These are phyloP conservation scores for Ustilago tritici DNA, from an alignment of 1,284 basidiomycete genomes.

Conservation along the genomic window DNA sequence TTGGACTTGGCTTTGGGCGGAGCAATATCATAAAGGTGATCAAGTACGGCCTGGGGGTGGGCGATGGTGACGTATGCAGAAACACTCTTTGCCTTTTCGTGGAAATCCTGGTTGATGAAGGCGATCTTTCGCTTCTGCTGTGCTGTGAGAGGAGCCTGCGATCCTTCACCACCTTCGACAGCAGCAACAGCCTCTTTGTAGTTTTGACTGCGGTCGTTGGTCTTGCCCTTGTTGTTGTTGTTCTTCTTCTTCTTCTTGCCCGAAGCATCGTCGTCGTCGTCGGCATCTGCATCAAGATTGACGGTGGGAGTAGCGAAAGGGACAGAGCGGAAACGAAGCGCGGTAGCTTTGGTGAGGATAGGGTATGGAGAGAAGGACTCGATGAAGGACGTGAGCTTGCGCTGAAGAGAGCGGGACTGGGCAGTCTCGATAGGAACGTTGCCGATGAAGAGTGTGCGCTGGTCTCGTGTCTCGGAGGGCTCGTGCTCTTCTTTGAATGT, in stretches of 20 bases:
- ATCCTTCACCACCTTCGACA: slow-evolving; percentile 60
- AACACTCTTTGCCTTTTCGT: slow-evolving; percentile 62
- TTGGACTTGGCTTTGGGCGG: slow-evolving; percentile 41
- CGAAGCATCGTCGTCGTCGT: slow-evolving; percentile 65
- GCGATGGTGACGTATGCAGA: slow-evolving; percentile 67
- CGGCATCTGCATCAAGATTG: slow-evolving; percentile 46
- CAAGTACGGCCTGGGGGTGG: slow-evolving; percentile 47
- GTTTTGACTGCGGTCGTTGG: slow-evolving; percentile 73
- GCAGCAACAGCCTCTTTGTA: slow-evolving; percentile 75
- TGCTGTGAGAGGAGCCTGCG: slow-evolving; percentile 77
- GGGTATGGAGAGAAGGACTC: slow-evolving; percentile 61
- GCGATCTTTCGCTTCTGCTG: slow-evolving; percentile 93
- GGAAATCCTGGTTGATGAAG: slow-evolving; percentile 85
- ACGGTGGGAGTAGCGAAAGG: slow-evolving; percentile 67
- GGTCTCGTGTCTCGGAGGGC: slow-evolving; percentile 73
- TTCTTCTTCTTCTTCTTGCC: slow-evolving; percentile 55
- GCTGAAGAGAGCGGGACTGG: slow-evolving; percentile 72
- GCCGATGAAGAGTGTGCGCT: slow-evolving; percentile 91
- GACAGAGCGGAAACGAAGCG: slow-evolving; percentile 69
- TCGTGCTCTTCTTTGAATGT: slow-evolving; percentile 59
- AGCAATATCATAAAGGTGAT: slow-evolving; percentile 33
- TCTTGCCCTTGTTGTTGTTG: slow-evolving; percentile 67
- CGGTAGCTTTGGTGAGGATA: slow-evolving; percentile 48
- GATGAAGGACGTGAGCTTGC: slow-evolving; percentile 69
- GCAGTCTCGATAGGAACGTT: slow-evolving; percentile 84